Base-by-base conservation (phyloP, 208 protist genomes). In the Leishmania mexicana region DNA sequence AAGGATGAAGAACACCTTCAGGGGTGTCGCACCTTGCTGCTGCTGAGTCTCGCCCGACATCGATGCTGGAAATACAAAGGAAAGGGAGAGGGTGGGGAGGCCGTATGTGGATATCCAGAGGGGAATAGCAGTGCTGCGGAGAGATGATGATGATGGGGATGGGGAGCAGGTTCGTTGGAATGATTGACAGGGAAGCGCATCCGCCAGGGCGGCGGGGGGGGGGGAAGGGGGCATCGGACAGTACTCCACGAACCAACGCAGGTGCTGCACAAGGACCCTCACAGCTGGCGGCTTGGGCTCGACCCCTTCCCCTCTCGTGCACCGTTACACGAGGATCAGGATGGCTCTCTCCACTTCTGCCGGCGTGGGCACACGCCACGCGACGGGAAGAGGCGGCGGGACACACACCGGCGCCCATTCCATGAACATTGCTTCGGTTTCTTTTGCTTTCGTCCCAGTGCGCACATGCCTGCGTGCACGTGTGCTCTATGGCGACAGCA, bases 1-100 rank as follows among this genome's bases (percentile, higher is more conserved):
- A 49, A 98, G 87, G 54, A 98, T 86, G 86, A 98, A 98, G 82
- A 96, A 95, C 7, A 95, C 91, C 85, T 94, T 96, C 60, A 7
- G 24, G n/a, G 60, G 62, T n/a, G 76, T 15, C 10, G n/a, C 1
- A 45, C 21, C 7, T n/a, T 40, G 53, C 73, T 62, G 31, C 67
- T 49, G 62, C 51, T 17, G 64, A 73, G 45, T 75, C 62, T 19
- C 76, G 79, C 83, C 86, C 58, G 77, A 51, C 38, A 62, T n/a
- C 28, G 42, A n/a, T 47, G 45, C 40, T 4, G 24, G 40, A 1
- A 73, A 47, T 19, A 15, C 24, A 73, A 8, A 10, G 13, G 21
- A 24, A 8, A 73, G 28, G 35, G 40, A 47, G n/a, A 71, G 51
- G 10, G 51, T 54, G 51, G 21, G 51, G 24, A 0, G 24, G 28